Conservation (phyloP, 129 eudicot genomes). For the Artemisia argyi region DNA sequence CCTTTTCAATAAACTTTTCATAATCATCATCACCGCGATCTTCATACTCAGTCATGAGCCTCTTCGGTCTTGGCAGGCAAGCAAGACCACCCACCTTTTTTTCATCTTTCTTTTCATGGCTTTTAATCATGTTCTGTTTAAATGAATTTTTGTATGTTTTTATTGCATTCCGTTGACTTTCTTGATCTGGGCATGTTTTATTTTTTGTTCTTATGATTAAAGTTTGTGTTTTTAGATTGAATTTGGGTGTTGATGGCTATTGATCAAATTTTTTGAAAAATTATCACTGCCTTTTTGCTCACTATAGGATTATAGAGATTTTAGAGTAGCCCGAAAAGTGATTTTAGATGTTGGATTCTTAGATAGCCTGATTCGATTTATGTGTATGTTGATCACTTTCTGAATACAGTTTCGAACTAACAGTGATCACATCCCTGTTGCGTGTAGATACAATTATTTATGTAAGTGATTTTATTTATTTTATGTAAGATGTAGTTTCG, state of each 20-base stretch:
- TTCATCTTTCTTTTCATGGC: neutral
- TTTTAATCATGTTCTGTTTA: neutral
- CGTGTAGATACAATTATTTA: neutral
- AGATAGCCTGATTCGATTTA: neutral
- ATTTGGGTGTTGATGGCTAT: slow-evolving; percentile 18
- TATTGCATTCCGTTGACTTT: slow-evolving; percentile 17
- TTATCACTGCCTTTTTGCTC: too few species aligned
- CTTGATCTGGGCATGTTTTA: slow-evolving; percentile 25
- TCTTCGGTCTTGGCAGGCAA: slow-evolving; percentile 96
- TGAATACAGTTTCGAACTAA: too few species aligned
- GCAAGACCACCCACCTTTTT: neutral
- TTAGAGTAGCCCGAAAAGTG: too few species aligned
- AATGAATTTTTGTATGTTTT: neutral
- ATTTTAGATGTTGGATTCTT: too few species aligned
- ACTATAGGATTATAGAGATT: too few species aligned
- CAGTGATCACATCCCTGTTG: neutral
- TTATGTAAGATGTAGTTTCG: neutral
- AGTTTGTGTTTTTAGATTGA: neutral
- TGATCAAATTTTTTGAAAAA: neutral
- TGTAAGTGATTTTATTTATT: too few species aligned
- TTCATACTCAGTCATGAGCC: slow-evolving; percentile 55
- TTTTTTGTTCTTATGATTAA: neutral
- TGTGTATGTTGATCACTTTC: neutral
- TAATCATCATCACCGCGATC: neutral
- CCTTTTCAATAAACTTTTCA: neutral